Evolutionary conservation across 345 rosid species (phyloP).

Genomic region (Hibiscus syriacus): DNA sequence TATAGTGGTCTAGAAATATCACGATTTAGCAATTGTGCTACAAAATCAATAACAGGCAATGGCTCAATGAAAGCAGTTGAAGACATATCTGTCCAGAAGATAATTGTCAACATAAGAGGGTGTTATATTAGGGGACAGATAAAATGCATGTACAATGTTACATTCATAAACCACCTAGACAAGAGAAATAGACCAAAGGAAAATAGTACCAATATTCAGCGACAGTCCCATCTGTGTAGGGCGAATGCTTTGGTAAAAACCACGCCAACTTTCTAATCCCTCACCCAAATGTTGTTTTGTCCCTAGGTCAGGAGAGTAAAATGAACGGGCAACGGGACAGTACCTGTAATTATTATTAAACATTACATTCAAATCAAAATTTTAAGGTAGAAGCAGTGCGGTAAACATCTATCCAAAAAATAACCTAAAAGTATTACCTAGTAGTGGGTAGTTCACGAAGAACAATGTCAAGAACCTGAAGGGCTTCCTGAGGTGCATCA

Average conservation of each 20-base stretch:
- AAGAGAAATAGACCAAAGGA: slow-evolving; percentile 8
- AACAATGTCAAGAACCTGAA: slow-evolving; percentile 93
- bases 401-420: slow-evolving; percentile 11
- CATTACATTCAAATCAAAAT: not conserved
- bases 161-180: not conserved
- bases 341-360: slow-evolving; percentile 36
- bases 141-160: not conserved
- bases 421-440: slow-evolving; percentile 27
- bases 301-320: slow-evolving; percentile 82
- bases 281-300: slow-evolving; percentile 74
- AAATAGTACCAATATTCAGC: slow-evolving; percentile 59
- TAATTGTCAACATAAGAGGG: not conserved
- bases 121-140: not conserved
- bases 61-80: slow-evolving; percentile 96
- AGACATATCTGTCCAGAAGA: slow-evolving; percentile 62
- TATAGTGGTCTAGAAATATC: slow-evolving; percentile 70
- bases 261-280: slow-evolving; percentile 97
- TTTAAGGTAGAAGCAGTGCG: not conserved
- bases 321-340: slow-evolving; percentile 81
- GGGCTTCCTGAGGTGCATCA: slow-evolving; percentile 55
- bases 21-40: slow-evolving; percentile 52
- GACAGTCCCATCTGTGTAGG: slow-evolving; percentile 97
- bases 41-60: slow-evolving; percentile 66
- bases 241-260: slow-evolving; percentile 89
- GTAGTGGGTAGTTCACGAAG: slow-evolving; percentile 83